Evolutionary conservation across 2,329 filamentous ascomycete species (phyloP).

Genomic region (Diplodia scrobiculata): DNA sequence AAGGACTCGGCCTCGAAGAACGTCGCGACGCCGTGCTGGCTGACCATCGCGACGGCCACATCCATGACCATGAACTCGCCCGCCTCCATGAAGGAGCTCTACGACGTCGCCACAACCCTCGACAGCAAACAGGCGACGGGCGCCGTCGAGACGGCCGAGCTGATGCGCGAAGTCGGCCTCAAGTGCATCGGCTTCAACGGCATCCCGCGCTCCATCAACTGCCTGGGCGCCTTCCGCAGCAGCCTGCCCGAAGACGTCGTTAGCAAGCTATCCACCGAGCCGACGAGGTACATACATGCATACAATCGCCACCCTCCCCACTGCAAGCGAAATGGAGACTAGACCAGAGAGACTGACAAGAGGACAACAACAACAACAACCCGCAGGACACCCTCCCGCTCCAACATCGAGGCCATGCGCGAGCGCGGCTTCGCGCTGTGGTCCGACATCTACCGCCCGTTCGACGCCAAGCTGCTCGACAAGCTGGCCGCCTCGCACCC

Average conservation of each 20-base stretch:
- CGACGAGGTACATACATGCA: slow-evolving; percentile 52
- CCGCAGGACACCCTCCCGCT: slow-evolving; percentile 33
- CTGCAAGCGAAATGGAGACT: too few relatives aligned
- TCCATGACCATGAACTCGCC: slow-evolving; percentile 87
- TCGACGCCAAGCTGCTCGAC: slow-evolving; percentile 68
- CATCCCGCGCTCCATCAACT: slow-evolving; percentile 80
- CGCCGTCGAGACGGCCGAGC: slow-evolving; percentile 61
- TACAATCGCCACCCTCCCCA: too few relatives aligned
- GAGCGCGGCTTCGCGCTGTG: slow-evolving; percentile 67
- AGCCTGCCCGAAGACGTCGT: slow-evolving; percentile 62
- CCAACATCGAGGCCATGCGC: slow-evolving; percentile 59
- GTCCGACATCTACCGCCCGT: slow-evolving; percentile 75
- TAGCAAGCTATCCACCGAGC: slow-evolving; percentile 56
- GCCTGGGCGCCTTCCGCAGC: slow-evolving; percentile 69
- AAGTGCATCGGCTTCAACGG: slow-evolving; percentile 81
- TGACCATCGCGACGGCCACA: slow-evolving; percentile 71
- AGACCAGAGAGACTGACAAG: slow-evolving; percentile 31
- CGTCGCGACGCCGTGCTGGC: slow-evolving; percentile 66
- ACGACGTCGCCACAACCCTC: slow-evolving; percentile 48
- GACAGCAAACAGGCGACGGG: slow-evolving; percentile 31
- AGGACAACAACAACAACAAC: background rate
- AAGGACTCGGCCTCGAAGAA: slow-evolving; percentile 63
- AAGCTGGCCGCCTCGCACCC: slow-evolving; percentile 77
- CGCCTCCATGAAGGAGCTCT: slow-evolving; percentile 68
- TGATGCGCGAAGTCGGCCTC: slow-evolving; percentile 73